These are phyloP conservation scores for Trichoderma koningii DNA, from an alignment of 2,329 filamentous ascomycete genomes.

Conservation along the genomic window DNA sequence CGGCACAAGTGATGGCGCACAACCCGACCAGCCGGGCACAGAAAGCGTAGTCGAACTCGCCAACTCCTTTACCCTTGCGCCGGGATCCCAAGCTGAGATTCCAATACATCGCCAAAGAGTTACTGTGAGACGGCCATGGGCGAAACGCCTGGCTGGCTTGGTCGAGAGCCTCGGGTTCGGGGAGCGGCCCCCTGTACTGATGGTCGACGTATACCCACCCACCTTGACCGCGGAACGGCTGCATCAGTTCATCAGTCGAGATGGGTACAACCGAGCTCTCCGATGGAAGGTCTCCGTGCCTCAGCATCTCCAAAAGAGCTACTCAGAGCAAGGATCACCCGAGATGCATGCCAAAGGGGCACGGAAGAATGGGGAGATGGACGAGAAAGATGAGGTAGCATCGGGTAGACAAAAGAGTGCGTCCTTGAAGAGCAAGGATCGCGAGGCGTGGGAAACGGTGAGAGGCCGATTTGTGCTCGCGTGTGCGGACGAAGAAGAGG, in stretches of 20 bases:
- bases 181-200: constrained; percentile 36
- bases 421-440: constrained; percentile 12
- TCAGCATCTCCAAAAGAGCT: constrained; percentile 26
- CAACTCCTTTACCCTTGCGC: constrained; percentile 36
- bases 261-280: constrained; percentile 43
- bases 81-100: constrained; percentile 33
- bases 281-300: constrained; percentile 34
- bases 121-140: constrained; percentile 34
- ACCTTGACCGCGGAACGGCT: constrained; percentile 40
- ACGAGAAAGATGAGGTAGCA: background rate
- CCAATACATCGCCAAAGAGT: constrained; percentile 31
- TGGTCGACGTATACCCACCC: constrained; percentile 38
- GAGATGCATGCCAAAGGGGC: background rate
- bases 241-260: constrained; percentile 44
- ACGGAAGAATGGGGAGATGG: background rate
- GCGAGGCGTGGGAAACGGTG: constrained; percentile 31
- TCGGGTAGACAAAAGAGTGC: background rate
- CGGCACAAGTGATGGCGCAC: background rate
- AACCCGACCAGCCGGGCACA: background rate
- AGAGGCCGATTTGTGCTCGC: constrained; percentile 40
- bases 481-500: constrained; percentile 39
- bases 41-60: constrained; percentile 12
- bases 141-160: constrained; percentile 32
- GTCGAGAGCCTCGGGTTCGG: constrained; percentile 32
- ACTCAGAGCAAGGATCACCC: background rate